phyloP scores from a whole-genome alignment of 2,329 filamentous ascomycete species.

The Neurospora sp. region DNA sequence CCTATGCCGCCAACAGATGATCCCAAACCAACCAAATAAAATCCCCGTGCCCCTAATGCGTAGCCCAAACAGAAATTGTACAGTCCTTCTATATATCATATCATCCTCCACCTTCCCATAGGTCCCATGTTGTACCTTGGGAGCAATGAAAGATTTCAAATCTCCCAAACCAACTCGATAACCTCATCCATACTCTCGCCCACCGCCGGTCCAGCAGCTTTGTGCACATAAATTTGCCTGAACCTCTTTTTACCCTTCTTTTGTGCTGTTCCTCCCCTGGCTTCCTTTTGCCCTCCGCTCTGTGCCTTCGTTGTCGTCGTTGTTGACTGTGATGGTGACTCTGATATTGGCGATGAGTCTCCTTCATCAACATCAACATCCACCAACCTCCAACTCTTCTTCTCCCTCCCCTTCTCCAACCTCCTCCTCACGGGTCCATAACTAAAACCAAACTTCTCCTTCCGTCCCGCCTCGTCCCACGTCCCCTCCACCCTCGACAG shows the following conservation, averaged over 20 bases:
- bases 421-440: constrained; percentile 39
- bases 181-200: constrained; percentile 36
- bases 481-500: constrained; percentile 42
- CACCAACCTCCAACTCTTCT: constrained; percentile 41
- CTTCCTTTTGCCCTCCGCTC: neutral
- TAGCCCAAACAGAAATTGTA: neutral
- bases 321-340: constrained; percentile 13
- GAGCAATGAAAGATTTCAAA: constrained; percentile 1
- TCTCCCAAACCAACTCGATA: constrained; percentile 37
- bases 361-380: constrained; percentile 28
- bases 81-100: neutral
- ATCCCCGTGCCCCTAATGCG: neutral
- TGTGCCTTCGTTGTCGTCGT: constrained; percentile 17
- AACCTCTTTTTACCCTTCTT: constrained; percentile 19
- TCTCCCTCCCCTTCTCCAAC: constrained; percentile 26
- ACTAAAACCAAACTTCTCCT: constrained; percentile 36
- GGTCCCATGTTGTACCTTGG: too few relatives aligned
- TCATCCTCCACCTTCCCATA: too few relatives aligned
- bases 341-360: neutral
- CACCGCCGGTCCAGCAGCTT: constrained; percentile 27
- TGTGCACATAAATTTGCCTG: constrained; percentile 45
- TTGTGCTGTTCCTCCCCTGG: neutral
- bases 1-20: neutral
- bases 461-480: constrained; percentile 34
- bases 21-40: neutral